These are phyloP conservation scores for Pholiota microspora DNA, from an alignment of 768 basidiomycete genomes.

Conservation along the genomic window DNA sequence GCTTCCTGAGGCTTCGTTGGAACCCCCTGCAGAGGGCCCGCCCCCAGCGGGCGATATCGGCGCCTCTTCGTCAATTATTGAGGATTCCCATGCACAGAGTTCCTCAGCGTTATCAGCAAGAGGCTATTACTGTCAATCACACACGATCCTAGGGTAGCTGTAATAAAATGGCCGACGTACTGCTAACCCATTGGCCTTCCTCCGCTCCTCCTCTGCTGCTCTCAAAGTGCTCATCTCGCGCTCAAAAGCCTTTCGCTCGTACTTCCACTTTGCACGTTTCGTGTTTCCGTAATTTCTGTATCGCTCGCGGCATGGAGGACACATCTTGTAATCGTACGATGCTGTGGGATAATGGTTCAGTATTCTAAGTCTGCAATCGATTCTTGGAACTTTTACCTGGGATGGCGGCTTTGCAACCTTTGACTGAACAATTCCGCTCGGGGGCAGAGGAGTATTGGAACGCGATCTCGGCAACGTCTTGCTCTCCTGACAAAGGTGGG, in stretches of 20 bases:
- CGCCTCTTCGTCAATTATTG: slow-evolving; percentile 31
- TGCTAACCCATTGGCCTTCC: slow-evolving; percentile 32
- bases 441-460: slow-evolving; percentile 1
- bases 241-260: slow-evolving; percentile 41
- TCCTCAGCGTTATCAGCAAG: slow-evolving; percentile 34
- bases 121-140: slow-evolving; percentile 22
- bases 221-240: slow-evolving; percentile 35
- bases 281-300: slow-evolving; percentile 53
- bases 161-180: slow-evolving; percentile 20
- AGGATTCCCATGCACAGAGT: slow-evolving; percentile 32
- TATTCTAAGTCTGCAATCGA: slow-evolving; percentile 16
- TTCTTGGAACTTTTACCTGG: slow-evolving; percentile 28
- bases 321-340: slow-evolving; percentile 41
- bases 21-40: not conserved
- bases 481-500: not conserved
- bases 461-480: not conserved
- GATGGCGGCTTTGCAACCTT: slow-evolving; percentile 50
- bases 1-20: not conserved
- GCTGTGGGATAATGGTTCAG: slow-evolving; percentile 16
- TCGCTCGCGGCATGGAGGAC: slow-evolving; percentile 42
- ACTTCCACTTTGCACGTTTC: slow-evolving; percentile 54
- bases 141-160: not conserved
- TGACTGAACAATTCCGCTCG: slow-evolving; percentile 48
- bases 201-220: slow-evolving; percentile 35
- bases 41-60: slow-evolving; percentile 13